Conservation (phyloP, 176 grass and related monocot species). For the Thalia dealbata region DNA sequence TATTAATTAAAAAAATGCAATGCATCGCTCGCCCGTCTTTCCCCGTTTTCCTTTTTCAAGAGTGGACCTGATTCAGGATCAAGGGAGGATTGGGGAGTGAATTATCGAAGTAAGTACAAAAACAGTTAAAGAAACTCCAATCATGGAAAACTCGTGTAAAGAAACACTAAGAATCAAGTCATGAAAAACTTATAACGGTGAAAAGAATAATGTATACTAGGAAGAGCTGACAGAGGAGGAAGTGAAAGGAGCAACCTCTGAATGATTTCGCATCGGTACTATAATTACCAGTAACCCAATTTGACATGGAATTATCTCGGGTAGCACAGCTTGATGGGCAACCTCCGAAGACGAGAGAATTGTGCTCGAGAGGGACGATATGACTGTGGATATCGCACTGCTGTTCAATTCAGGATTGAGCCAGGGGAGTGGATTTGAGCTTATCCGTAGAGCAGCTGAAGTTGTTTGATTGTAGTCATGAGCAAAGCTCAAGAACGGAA, state of each 20-base stretch:
- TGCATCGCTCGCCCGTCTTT: too few species aligned
- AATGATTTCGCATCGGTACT: too few species aligned
- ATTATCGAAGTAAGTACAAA: too few species aligned
- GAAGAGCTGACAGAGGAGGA: too few species aligned
- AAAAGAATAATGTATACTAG: too few species aligned
- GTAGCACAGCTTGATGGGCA: constrained; percentile 19
- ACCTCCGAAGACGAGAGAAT: constrained; percentile 35
- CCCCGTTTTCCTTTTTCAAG: constrained; percentile 4
- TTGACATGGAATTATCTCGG: constrained; percentile 23
- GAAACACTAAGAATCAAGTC: too few species aligned
- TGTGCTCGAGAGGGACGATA: constrained; percentile 32
- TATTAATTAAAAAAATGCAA: too few species aligned
- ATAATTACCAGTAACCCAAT: constrained; percentile 49
- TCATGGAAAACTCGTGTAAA: too few species aligned
- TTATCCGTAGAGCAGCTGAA: constrained; percentile 1
- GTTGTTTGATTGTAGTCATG: constrained; percentile 26
- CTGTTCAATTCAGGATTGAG: constrained; percentile 36
- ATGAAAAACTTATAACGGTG: too few species aligned
- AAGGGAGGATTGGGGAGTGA: constrained; percentile 15
- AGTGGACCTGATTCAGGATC: constrained; percentile 10
- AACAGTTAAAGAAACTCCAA: too few species aligned
- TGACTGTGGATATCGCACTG: constrained; percentile 32
- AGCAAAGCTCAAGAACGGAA: constrained; percentile 41
- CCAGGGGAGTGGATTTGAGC: constrained; percentile 25
- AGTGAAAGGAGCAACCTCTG: too few species aligned